Conservation (phyloP, 2,329 filamentous ascomycete species). For the Microcyclosporella mali region DNA sequence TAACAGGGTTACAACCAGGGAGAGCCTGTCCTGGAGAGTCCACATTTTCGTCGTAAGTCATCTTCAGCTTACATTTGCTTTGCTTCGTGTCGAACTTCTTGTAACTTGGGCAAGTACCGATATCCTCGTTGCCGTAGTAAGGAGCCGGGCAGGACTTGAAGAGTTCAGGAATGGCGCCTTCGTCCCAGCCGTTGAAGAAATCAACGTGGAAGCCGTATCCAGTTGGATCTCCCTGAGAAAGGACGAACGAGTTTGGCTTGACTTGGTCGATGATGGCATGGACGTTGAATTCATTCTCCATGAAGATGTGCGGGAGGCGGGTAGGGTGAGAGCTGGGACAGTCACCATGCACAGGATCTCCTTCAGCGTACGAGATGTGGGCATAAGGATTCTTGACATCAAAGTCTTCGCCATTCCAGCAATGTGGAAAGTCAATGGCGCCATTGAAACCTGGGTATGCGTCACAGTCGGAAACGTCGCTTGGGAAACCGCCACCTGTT, state of each 20-base stretch:
- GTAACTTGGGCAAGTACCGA: constrained; percentile 49
- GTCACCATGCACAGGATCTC: constrained; percentile 43
- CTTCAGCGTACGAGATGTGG: constrained; percentile 58
- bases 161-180: constrained; percentile 57
- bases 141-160: constrained; percentile 61
- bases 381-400: constrained; percentile 36
- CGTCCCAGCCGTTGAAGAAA: constrained; percentile 48
- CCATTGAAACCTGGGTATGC: constrained; percentile 49
- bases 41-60: constrained; percentile 39
- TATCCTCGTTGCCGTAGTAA: constrained; percentile 56
- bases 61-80: constrained; percentile 44
- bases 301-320: constrained; percentile 53
- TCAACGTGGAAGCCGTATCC: constrained; percentile 51
- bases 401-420: constrained; percentile 58
- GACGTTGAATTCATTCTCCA: constrained; percentile 35
- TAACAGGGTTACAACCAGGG: constrained; percentile 54
- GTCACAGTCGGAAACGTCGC: constrained; percentile 64
- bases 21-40: constrained; percentile 41
- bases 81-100: constrained; percentile 12
- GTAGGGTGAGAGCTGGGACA: constrained; percentile 49
- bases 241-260: constrained; percentile 39
- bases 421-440: constrained; percentile 66
- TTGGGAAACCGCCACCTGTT: constrained; percentile 47
- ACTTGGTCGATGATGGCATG: constrained; percentile 32
- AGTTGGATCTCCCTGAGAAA: constrained; percentile 42